These are phyloP conservation scores for Vigna mungo DNA, from an alignment of 306 rosid genomes.

Conservation along the genomic window DNA sequence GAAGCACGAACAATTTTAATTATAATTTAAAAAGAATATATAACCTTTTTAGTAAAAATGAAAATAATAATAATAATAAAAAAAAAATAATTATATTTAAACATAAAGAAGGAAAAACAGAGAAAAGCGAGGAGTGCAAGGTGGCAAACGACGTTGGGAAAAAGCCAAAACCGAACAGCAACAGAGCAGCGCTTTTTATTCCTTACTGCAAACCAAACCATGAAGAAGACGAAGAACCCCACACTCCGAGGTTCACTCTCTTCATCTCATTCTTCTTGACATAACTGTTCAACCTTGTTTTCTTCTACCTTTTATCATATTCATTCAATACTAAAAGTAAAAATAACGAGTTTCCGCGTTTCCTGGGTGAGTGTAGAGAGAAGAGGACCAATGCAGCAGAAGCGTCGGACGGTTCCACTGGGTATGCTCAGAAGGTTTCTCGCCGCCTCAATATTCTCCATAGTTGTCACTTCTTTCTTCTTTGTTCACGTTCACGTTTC, in stretches of 20 bases:
- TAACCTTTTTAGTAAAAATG: no score
- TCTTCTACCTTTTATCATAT: no score
- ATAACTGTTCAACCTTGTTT: neutral
- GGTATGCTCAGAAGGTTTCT: slow-evolving; percentile 64
- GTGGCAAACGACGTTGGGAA: slow-evolving; percentile 23
- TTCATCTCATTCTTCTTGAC: neutral
- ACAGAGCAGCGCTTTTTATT: slow-evolving; percentile 25
- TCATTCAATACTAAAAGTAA: neutral
- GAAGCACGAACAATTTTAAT: neutral
- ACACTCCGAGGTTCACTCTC: neutral
- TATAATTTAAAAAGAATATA: neutral
- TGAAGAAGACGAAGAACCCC: neutral
- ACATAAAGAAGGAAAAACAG: neutral
- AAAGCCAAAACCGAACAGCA: slow-evolving; percentile 29
- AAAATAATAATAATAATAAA: neutral
- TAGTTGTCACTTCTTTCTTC: slow-evolving; percentile 63
- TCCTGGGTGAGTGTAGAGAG: slow-evolving; percentile 5
- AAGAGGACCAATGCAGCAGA: slow-evolving; percentile 71
- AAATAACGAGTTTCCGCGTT: neutral
- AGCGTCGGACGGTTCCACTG: slow-evolving; percentile 57
- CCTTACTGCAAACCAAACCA: neutral
- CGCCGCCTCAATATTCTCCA: slow-evolving; percentile 63
- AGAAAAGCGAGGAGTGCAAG: slow-evolving; percentile 10
- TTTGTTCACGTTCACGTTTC: slow-evolving; percentile 67
- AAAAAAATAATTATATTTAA: neutral